These are phyloP conservation scores for Heterobasidion annosum DNA, from an alignment of 1,284 basidiomycete genomes.

Conservation along the genomic window DNA sequence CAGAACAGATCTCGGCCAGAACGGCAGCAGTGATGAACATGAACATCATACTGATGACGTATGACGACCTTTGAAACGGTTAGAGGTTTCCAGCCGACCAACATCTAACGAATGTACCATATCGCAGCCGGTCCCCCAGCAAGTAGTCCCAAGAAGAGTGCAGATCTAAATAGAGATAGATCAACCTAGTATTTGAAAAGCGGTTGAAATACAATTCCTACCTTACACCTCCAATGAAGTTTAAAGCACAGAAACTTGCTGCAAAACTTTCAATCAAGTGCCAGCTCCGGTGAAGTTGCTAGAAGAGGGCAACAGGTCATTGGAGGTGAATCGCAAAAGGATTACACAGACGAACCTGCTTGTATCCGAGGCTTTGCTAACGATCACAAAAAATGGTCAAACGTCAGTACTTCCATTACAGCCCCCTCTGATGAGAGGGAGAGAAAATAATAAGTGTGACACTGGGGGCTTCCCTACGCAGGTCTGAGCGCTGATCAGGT, in stretches of 20 bases:
- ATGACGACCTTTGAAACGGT: slow-evolving; percentile 54
- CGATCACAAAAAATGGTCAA: slow-evolving; percentile 16
- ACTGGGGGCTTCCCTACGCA: slow-evolving; percentile 90
- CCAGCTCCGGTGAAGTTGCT: slow-evolving; percentile 83
- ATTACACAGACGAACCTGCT: slow-evolving; percentile 44
- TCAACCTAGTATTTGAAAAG: neutral
- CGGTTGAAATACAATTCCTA: slow-evolving; percentile 19
- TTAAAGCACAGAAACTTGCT: slow-evolving; percentile 76
- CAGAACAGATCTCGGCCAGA: slow-evolving; percentile 81
- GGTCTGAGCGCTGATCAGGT: slow-evolving; percentile 93
- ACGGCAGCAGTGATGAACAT: slow-evolving; percentile 81
- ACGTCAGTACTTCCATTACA: slow-evolving; percentile 39
- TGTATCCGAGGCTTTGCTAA: slow-evolving; percentile 73
- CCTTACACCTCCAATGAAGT: slow-evolving; percentile 82
- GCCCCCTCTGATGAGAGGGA: slow-evolving; percentile 26
- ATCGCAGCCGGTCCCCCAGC: slow-evolving; percentile 82
- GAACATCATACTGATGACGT: slow-evolving; percentile 69
- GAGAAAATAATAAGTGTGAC: slow-evolving; percentile 39
- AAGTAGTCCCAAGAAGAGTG: slow-evolving; percentile 71
- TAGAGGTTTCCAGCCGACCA: neutral
- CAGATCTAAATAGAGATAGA: slow-evolving; percentile 37
- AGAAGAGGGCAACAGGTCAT: slow-evolving; percentile 4
- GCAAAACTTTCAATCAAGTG: slow-evolving; percentile 74
- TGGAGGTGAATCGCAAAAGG: slow-evolving; percentile 2
- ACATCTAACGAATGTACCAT: slow-evolving; percentile 35